A percentile compares a stretch with the other conserved stretches of the same genome.
Evolutionary conservation across 2,329 filamentous ascomycete species (phyloP).

Genomic region (Sporothrix sp.): DNA sequence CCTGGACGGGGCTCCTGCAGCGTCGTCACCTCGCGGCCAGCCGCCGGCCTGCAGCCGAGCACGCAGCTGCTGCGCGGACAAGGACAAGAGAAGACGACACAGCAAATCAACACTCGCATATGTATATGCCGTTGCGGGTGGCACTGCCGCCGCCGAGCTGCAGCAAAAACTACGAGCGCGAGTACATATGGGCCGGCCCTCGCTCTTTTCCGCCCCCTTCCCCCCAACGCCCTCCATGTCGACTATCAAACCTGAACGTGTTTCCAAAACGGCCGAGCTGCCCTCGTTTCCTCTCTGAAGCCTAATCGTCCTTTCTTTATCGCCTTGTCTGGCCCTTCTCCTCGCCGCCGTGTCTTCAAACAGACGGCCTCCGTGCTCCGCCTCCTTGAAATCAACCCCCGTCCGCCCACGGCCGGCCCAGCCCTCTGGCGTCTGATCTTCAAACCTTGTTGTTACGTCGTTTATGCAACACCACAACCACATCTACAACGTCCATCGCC

Average conservation of each 20-base stretch:
- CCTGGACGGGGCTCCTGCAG: neutral
- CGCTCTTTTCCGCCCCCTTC: slow-evolving; percentile 11
- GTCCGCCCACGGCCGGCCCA: neutral
- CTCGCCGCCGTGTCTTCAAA: neutral
- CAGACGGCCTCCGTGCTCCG: slow-evolving; percentile 22
- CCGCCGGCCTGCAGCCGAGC: slow-evolving; percentile 3
- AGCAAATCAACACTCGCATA: neutral
- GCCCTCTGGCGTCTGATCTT: slow-evolving; percentile 25
- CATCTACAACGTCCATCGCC: too few species aligned
- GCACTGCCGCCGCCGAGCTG: neutral
- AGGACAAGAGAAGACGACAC: neutral
- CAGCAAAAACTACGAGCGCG: neutral
- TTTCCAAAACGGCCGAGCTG: slow-evolving; percentile 18
- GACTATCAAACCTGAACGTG: slow-evolving; percentile 34
- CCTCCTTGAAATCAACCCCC: slow-evolving; percentile 19
- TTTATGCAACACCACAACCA: slow-evolving; percentile 5
- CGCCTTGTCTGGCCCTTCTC: neutral
- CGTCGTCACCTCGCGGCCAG: slow-evolving; percentile 4
- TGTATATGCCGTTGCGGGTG: neutral
- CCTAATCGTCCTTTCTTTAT: slow-evolving; percentile 16
- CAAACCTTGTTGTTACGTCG: slow-evolving; percentile 19
- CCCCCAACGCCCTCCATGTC: slow-evolving; percentile 17
- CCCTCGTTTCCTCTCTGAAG: slow-evolving; percentile 23
- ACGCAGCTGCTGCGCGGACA: neutral
- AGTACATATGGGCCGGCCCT: slow-evolving; percentile 9